A percentile compares a stretch with the other conserved stretches of the same genome.
Conservation (phyloP, 2,329 filamentous ascomycete species). For the Venturia carpophila region DNA sequence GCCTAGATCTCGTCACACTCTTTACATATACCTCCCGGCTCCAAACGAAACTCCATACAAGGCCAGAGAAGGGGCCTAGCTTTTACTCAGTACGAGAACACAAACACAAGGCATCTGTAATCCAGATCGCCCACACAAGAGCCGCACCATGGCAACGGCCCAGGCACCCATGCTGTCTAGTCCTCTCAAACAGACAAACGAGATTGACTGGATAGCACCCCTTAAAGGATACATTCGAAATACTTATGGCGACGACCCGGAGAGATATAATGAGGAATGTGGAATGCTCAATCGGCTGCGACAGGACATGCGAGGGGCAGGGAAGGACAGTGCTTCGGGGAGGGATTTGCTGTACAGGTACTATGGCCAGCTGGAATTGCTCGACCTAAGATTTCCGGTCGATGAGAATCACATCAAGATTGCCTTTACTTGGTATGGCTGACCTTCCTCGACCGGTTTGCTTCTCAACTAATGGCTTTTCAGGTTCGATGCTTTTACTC, state of each 20-base stretch:
- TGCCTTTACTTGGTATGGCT: conserved; percentile 81
- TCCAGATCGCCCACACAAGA: not conserved
- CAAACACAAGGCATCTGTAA: not conserved
- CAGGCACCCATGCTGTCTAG: conserved; percentile 92
- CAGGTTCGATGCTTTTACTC: conserved; percentile 99
- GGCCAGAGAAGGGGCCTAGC: not conserved
- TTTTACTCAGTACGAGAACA: not conserved
- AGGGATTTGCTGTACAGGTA: conserved; percentile 92
- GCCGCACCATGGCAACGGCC: conserved; percentile 49
- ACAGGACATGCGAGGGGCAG: conserved; percentile 96
- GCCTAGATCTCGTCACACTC: not conserved
- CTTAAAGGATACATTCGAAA: conserved; percentile 89
- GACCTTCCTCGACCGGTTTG: too few relatives aligned
- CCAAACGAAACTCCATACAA: not conserved
- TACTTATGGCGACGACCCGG: conserved; percentile 93
- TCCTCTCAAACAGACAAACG: conserved; percentile 88
- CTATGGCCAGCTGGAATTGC: conserved; percentile 90
- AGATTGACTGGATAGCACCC: conserved; percentile 94
- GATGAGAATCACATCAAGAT: conserved; percentile 99
- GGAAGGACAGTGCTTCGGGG: conserved; percentile 90
- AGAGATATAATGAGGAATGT: conserved; percentile 93
- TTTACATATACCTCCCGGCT: not conserved
- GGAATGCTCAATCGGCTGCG: conserved; percentile 85
- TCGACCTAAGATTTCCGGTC: conserved; percentile 91
- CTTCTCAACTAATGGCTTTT: not conserved